Conservation (phyloP, 1,284 basidiomycete species). For the Fomitopsis schrenkii region DNA sequence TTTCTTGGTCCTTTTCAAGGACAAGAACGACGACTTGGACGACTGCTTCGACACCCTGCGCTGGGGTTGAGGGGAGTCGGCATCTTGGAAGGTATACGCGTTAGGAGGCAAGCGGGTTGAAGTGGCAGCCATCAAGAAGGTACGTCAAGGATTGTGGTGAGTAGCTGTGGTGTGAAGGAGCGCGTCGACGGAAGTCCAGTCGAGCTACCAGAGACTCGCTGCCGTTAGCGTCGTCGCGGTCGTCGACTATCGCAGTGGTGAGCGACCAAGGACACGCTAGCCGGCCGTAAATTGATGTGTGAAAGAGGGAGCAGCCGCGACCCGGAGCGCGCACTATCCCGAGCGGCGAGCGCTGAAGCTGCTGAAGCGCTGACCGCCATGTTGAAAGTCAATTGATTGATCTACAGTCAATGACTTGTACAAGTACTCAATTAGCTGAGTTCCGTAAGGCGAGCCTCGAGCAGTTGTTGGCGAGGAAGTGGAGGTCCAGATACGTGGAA, state of each 20-base stretch:
- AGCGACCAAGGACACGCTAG: background rate
- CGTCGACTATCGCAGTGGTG: slow-evolving; percentile 1
- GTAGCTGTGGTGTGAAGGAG: slow-evolving; percentile 19
- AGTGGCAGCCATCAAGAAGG: slow-evolving; percentile 23
- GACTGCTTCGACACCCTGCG: slow-evolving; percentile 45
- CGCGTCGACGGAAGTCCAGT: slow-evolving; percentile 10
- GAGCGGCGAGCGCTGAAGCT: background rate
- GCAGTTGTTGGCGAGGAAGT: too few relatives aligned
- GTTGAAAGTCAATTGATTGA: background rate
- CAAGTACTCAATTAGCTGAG: too few relatives aligned
- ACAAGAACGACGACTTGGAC: slow-evolving; percentile 52
- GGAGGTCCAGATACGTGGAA: too few relatives aligned
- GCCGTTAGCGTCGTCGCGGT: slow-evolving; percentile 2
- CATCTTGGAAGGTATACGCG: slow-evolving; percentile 12
- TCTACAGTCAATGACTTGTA: background rate
- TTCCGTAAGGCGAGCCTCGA: too few relatives aligned
- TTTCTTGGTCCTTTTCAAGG: slow-evolving; percentile 45
- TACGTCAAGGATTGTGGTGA: slow-evolving; percentile 13
- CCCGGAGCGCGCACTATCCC: background rate
- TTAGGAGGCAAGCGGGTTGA: slow-evolving; percentile 20
- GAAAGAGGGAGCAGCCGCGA: background rate
- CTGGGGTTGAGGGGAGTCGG: slow-evolving; percentile 21
- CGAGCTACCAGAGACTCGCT: background rate
- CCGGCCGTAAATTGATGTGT: slow-evolving; percentile 4
- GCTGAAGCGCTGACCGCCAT: too few relatives aligned